Evolutionary conservation across 371 early-diverging fungal genomes (phyloP).

Genomic region (Syncephalastrum racemosum): DNA sequence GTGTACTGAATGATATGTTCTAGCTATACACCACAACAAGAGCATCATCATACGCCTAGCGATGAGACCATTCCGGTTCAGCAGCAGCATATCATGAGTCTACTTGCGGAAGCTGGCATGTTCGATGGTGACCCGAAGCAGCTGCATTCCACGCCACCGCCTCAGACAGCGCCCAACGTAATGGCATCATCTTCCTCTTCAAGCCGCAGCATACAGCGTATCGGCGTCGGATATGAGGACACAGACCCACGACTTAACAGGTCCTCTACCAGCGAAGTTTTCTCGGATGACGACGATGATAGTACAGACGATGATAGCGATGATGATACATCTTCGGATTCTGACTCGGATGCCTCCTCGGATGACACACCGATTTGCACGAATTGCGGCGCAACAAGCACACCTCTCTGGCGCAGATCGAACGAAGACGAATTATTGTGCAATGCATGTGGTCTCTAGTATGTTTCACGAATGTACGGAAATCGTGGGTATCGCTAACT

Average conservation of each 20-base stretch:
- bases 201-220: too few relatives aligned
- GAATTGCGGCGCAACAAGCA: constrained; percentile 83
- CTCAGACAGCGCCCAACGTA: neutral
- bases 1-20: too few relatives aligned
- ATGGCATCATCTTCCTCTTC: too few relatives aligned
- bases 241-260: too few relatives aligned
- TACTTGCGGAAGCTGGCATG: constrained; percentile 17
- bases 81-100: constrained; percentile 7
- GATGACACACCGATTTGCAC: constrained; percentile 49
- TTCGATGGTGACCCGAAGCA: constrained; percentile 14
- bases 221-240: too few relatives aligned
- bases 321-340: constrained; percentile 2
- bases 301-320: constrained; percentile 7
- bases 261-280: too few relatives aligned
- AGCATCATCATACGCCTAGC: too few relatives aligned
- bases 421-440: constrained; percentile 77
- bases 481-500: constrained; percentile 3
- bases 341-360: constrained; percentile 7
- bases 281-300: constrained; percentile 4
- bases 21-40: too few relatives aligned
- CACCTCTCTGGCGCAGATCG: constrained; percentile 92
- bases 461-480: constrained; percentile 5
- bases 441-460: constrained; percentile 92
- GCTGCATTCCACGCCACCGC: neutral
- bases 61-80: too few relatives aligned